A percentile compares a stretch with the other conserved stretches of the same genome.
Evolutionary conservation across 2,329 filamentous ascomycete genomes (phyloP).

Genomic region (Xylogone sp.): DNA sequence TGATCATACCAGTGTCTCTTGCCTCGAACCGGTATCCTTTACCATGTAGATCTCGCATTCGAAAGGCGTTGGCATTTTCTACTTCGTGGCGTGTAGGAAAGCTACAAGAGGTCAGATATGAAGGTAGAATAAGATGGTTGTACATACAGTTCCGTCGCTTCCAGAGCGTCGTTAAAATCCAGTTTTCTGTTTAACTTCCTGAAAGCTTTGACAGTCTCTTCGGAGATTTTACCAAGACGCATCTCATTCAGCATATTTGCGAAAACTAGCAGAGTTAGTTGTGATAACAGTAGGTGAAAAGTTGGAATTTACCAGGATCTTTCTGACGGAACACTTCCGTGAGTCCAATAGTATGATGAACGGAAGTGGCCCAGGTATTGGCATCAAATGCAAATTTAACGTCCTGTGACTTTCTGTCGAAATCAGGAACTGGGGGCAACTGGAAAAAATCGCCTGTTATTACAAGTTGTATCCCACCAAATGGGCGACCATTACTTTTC

Average conservation of each 20-base stretch:
- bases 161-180: conserved; percentile 67
- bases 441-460: conserved; percentile 99
- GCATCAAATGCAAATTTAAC: conserved; percentile 93
- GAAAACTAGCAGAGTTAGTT: conserved; percentile 56
- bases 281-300: background rate
- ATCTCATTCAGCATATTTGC: conserved; percentile 97
- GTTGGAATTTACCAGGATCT: conserved; percentile 56
- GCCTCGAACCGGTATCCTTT: conserved; percentile 67
- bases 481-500: conserved; percentile 86
- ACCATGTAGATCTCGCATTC: conserved; percentile 70
- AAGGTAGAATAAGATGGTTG: background rate
- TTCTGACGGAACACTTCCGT: conserved; percentile 96
- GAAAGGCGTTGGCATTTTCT: conserved; percentile 74
- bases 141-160: conserved; percentile 76
- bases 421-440: conserved; percentile 86
- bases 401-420: conserved; percentile 47
- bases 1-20: conserved; percentile 64
- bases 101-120: conserved; percentile 33
- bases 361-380: conserved; percentile 84
- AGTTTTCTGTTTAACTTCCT: conserved; percentile 67
- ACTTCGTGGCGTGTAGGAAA: conserved; percentile 91
- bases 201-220: conserved; percentile 75
- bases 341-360: conserved; percentile 91
- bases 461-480: conserved; percentile 92
- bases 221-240: conserved; percentile 78